phyloP scores from a whole-genome alignment of 2,329 filamentous ascomycete species.

The Aureobasidium melanogenum region DNA sequence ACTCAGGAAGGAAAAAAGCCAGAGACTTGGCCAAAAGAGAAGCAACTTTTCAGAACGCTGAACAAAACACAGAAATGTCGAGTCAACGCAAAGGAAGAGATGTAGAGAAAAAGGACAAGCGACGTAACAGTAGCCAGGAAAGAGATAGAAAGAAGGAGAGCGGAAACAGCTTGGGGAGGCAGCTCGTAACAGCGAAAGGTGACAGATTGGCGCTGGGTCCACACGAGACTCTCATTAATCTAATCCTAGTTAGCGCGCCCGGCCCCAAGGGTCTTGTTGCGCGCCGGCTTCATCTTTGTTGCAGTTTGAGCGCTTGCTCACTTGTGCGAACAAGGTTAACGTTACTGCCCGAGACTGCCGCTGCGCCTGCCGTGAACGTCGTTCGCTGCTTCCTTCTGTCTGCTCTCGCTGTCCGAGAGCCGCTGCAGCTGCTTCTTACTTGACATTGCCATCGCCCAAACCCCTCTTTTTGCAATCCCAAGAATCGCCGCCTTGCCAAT shows the following conservation, averaged over 20 bases:
- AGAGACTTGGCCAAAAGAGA: constrained; percentile 7
- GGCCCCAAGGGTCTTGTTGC: background rate
- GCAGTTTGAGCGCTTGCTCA: background rate
- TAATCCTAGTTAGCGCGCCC: constrained; percentile 1
- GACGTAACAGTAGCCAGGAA: constrained; percentile 3
- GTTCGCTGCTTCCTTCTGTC: background rate
- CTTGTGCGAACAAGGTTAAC: background rate
- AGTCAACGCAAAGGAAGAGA: background rate
- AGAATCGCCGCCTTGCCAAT: background rate
- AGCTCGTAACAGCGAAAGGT: constrained; percentile 6
- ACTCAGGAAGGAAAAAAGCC: constrained; percentile 18
- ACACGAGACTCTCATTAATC: background rate
- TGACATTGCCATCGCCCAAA: background rate
- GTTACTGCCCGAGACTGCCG: background rate
- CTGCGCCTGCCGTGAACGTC: background rate
- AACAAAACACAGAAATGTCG: background rate
- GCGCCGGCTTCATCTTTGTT: background rate
- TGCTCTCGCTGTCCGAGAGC: background rate
- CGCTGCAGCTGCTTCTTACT: background rate
- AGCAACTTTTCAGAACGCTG: background rate
- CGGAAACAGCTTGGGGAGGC: constrained; percentile 13
- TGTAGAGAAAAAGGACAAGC: background rate
- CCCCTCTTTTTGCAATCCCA: background rate
- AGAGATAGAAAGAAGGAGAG: constrained; percentile 17
- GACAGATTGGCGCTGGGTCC: background rate